phyloP scores from a whole-genome alignment of 352 stramenopile genomes.

The Pythium scleroteichum region DNA sequence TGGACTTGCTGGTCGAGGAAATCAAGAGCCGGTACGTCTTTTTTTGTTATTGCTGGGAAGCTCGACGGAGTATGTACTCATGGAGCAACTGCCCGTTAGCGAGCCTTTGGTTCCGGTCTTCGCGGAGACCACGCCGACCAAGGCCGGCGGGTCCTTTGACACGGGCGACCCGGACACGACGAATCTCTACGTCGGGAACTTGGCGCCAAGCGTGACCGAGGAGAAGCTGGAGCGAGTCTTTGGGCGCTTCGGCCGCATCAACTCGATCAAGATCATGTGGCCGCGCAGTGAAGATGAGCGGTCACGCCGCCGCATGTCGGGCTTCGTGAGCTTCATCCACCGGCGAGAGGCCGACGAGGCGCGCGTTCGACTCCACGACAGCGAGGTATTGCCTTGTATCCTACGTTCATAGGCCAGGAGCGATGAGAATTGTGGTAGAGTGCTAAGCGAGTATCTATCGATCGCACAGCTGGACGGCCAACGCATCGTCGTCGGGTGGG shows the following conservation, averaged over 20 bases:
- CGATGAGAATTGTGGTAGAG: too few species aligned
- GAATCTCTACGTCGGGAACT: slow-evolving; percentile 95
- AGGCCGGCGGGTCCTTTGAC: slow-evolving; percentile 81
- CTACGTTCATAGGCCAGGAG: too few species aligned
- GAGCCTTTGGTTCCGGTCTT: slow-evolving; percentile 7
- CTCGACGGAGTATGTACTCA: too few species aligned
- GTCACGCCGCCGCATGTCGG: slow-evolving; percentile 87
- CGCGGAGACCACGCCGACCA: slow-evolving; percentile 27
- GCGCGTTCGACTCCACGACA: slow-evolving; percentile 62
- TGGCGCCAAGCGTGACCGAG: slow-evolving; percentile 92
- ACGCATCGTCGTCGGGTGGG: slow-evolving; percentile 77
- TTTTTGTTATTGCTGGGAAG: too few species aligned
- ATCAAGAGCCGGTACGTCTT: slow-evolving; percentile 71
- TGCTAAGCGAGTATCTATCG: slow-evolving; percentile 11
- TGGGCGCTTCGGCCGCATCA: slow-evolving; percentile 88
- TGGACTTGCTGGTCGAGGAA: slow-evolving; percentile 89
- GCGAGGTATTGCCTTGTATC: slow-evolving; percentile 44
- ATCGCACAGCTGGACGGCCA: slow-evolving; percentile 62
- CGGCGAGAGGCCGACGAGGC: slow-evolving; percentile 84
- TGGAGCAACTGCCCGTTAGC: neutral
- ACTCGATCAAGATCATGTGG: slow-evolving; percentile 99
- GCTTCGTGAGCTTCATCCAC: slow-evolving; percentile 95
- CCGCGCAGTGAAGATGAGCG: slow-evolving; percentile 94
- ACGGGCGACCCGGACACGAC: slow-evolving; percentile 86
- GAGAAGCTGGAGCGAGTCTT: slow-evolving; percentile 89